Evolutionary conservation across 2,329 filamentous ascomycete species (phyloP).

Genomic region (Claviceps citrina): DNA sequence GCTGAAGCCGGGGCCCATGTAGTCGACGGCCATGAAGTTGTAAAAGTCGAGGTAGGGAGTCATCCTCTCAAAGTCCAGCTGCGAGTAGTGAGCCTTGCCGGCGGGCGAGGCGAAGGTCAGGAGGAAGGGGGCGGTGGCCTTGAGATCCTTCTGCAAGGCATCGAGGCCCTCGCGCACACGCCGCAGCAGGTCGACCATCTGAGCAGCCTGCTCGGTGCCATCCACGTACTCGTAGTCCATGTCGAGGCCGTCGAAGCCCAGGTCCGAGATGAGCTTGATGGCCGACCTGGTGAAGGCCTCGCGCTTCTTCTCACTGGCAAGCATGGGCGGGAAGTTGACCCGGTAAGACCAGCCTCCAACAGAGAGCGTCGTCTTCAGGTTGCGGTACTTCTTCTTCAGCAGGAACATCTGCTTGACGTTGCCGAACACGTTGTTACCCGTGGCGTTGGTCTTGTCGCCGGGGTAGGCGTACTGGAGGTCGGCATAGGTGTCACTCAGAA

Average conservation of each 20-base stretch:
- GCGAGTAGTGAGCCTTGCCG: constrained; percentile 31
- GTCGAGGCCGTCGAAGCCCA: constrained; percentile 41
- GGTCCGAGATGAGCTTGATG: constrained; percentile 54
- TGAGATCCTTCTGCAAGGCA: constrained; percentile 22
- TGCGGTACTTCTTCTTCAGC: constrained; percentile 60
- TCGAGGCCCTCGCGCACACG: constrained; percentile 29
- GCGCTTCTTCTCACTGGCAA: constrained; percentile 46
- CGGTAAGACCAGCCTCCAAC: constrained; percentile 74
- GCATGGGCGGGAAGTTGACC: constrained; percentile 40
- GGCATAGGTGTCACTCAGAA: constrained; percentile 20
- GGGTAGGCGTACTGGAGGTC: constrained; percentile 53
- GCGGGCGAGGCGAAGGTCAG: constrained; percentile 36
- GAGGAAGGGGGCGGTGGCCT: constrained; percentile 29
- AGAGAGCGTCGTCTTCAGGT: constrained; percentile 61
- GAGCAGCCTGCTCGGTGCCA: constrained; percentile 21
- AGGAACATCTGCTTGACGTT: constrained; percentile 63
- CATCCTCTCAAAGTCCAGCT: constrained; percentile 37
- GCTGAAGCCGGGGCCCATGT: constrained; percentile 50
- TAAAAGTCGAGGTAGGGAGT: constrained; percentile 40
- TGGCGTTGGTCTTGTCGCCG: constrained; percentile 38
- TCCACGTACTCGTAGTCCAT: constrained; percentile 42
- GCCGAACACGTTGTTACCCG: constrained; percentile 55
- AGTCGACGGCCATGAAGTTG: constrained; percentile 56
- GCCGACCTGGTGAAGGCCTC: constrained; percentile 51
- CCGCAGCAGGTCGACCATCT: constrained; percentile 27